Conservation (phyloP, 148 eudicot genomes). For the Nyssa sinensis region DNA sequence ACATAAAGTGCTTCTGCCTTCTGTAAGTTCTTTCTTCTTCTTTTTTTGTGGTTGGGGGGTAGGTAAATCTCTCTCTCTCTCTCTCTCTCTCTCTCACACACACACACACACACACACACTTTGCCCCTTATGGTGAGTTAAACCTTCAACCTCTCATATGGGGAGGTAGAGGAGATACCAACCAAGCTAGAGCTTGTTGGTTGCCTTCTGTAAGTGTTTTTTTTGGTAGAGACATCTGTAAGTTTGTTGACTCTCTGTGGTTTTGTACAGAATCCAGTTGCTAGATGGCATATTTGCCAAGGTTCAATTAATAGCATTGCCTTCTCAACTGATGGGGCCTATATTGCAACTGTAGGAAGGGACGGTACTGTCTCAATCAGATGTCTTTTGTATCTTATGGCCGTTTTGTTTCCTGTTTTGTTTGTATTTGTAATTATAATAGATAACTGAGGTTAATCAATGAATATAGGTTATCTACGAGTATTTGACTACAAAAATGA, state of each 20-base stretch:
- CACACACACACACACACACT: too few species aligned
- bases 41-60: too few species aligned
- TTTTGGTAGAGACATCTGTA: too few species aligned
- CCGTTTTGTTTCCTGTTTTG: neutral
- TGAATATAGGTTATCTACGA: slow-evolving; percentile 60
- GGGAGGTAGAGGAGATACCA: too few species aligned
- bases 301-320: slow-evolving; percentile 71
- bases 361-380: slow-evolving; percentile 53
- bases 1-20: too few species aligned
- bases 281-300: slow-evolving; percentile 89
- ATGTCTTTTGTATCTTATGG: slow-evolving; percentile 6
- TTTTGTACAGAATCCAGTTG: slow-evolving; percentile 61
- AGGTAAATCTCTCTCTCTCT: too few species aligned
- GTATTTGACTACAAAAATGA: slow-evolving; percentile 69
- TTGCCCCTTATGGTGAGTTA: too few species aligned
- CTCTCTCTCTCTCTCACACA: too few species aligned
- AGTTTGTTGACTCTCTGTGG: neutral
- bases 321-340: slow-evolving; percentile 67
- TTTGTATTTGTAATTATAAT: neutral
- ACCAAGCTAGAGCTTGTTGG: too few species aligned
- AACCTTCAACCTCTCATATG: too few species aligned
- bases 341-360: slow-evolving; percentile 80
- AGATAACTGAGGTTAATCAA: slow-evolving; percentile 7
- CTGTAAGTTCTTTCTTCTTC: too few species aligned
- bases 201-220: too few species aligned